These are phyloP conservation scores for Monosporozyma aerobia DNA, from an alignment of 805 yeast species.

Conservation along the genomic window DNA sequence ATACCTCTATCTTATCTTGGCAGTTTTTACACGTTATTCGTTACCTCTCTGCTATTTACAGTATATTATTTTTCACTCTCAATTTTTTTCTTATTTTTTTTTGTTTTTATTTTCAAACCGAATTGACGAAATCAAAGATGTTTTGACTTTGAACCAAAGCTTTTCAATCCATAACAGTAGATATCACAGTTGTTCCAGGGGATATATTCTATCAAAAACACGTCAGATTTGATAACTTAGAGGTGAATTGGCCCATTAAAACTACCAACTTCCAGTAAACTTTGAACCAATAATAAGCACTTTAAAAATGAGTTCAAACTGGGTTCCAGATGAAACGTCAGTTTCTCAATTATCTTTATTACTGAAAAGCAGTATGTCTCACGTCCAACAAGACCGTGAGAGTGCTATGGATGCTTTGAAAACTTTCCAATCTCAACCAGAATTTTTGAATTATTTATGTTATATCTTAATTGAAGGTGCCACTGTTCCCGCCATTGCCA, in stretches of 20 bases:
- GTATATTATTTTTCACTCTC: background rate
- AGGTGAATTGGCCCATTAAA: background rate
- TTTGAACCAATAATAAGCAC: background rate
- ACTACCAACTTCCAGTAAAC: background rate
- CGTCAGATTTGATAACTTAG: background rate
- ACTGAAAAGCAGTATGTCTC: conserved; percentile 62
- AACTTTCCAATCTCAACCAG: conserved; percentile 61
- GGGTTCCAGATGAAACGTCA: conserved; percentile 61
- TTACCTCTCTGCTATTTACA: background rate
- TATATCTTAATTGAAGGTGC: conserved; percentile 53
- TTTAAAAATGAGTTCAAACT: conserved; percentile 20
- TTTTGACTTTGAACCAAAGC: background rate
- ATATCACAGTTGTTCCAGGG: background rate
- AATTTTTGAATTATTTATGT: conserved; percentile 72
- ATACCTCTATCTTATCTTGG: no score
- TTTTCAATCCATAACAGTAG: background rate
- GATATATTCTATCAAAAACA: background rate
- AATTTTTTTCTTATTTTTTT: background rate
- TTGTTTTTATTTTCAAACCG: background rate
- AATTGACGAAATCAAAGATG: background rate
- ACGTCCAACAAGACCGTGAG: conserved; percentile 43
- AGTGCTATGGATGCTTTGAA: conserved; percentile 67
- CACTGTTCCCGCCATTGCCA: conserved; percentile 34
- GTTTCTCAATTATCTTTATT: conserved; percentile 57
- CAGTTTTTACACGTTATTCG: no score